A percentile compares a stretch with the other conserved stretches of the same genome.
Evolutionary conservation across 1,284 basidiomycete species (phyloP).

Genomic region (Cutaneotrichosporon cutaneum): DNA sequence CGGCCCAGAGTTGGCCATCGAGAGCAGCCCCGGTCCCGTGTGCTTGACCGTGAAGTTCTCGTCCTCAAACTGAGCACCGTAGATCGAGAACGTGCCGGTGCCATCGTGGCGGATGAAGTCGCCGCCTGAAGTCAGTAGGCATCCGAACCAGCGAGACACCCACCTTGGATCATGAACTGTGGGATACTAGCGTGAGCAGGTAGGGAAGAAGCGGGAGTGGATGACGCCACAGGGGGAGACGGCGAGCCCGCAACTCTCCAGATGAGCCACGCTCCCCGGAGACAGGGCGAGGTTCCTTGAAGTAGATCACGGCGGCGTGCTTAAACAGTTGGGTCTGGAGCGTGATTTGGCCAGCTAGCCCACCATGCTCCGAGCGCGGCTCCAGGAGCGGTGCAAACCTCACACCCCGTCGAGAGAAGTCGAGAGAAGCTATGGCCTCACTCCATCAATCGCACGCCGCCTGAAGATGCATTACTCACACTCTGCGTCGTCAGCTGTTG

Average conservation of each 20-base stretch:
- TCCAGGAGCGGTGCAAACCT: too few relatives aligned
- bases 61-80: constrained; percentile 91
- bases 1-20: constrained; percentile 91
- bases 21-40: constrained; percentile 73
- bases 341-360: too few relatives aligned
- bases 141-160: background rate
- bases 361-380: too few relatives aligned
- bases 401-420: too few relatives aligned
- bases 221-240: too few relatives aligned
- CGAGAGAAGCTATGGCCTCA: too few relatives aligned
- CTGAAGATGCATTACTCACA: constrained; percentile 12
- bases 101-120: constrained; percentile 90
- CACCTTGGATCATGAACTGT: constrained; percentile 55
- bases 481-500: constrained; percentile 16
- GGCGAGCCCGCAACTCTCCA: too few relatives aligned
- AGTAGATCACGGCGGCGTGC: too few relatives aligned
- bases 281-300: too few relatives aligned
- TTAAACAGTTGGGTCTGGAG: too few relatives aligned
- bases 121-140: constrained; percentile 44
- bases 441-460: background rate
- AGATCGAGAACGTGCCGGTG: constrained; percentile 91
- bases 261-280: too few relatives aligned
- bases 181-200: constrained; percentile 36
- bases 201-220: background rate
- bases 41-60: constrained; percentile 95